Percentiles rank a stretch among this genome's conserved stretches.
Conservation (phyloP, 169 alveolate genomes). For the Babesia bigemina region DNA sequence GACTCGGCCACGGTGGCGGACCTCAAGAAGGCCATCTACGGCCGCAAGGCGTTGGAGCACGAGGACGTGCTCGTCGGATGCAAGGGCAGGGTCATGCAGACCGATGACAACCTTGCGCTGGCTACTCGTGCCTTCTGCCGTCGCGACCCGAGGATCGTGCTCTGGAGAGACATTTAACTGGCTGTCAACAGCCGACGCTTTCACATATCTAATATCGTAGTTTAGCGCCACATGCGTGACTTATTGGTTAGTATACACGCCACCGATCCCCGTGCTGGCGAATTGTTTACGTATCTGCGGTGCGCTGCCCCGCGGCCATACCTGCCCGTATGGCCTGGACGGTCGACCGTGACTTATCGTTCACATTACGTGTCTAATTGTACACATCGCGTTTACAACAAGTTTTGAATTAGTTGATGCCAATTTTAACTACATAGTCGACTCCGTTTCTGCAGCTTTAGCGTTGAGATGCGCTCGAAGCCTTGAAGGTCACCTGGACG, state of each 20-base stretch:
- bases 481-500: too few relatives aligned
- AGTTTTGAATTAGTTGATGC: too few relatives aligned
- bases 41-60: conserved; percentile 50
- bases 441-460: too few relatives aligned
- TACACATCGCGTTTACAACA: background rate
- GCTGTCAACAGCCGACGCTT: background rate
- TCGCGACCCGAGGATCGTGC: conserved; percentile 81
- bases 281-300: too few relatives aligned
- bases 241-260: too few relatives aligned
- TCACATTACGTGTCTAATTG: background rate
- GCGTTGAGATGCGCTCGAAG: too few relatives aligned
- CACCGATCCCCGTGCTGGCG: too few relatives aligned
- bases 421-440: too few relatives aligned
- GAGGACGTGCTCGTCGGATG: conserved; percentile 78
- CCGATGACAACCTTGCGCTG: conserved; percentile 81
- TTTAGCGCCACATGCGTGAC: background rate
- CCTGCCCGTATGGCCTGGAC: too few relatives aligned
- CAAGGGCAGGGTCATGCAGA: conserved; percentile 83
- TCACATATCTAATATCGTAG: conserved; percentile 14
- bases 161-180: conserved; percentile 73
- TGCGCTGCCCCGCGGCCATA: too few relatives aligned
- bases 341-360: too few relatives aligned
- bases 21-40: conserved; percentile 71
- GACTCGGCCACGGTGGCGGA: conserved; percentile 80
- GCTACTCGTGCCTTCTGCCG: conserved; percentile 85